A percentile compares a stretch with the other conserved stretches of the same genome.
phyloP scores from a whole-genome alignment of 352 stramenopile genomes.

The Globisporangium emineosum region DNA sequence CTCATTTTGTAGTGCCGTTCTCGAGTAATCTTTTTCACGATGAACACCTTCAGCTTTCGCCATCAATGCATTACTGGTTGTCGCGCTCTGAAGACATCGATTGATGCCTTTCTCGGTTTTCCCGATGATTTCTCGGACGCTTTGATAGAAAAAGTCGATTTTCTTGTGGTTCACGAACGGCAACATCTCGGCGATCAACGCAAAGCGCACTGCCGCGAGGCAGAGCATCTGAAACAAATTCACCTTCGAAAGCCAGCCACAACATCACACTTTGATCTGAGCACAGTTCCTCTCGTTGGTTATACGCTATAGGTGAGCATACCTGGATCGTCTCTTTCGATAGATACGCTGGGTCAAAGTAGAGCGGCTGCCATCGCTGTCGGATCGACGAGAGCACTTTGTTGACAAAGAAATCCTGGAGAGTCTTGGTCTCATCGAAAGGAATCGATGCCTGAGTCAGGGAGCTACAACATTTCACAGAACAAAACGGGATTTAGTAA shows the following conservation, averaged over 20 bases:
- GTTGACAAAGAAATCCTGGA: slow-evolving; percentile 51
- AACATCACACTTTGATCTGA: slow-evolving; percentile 4
- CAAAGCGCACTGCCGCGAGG: slow-evolving; percentile 49
- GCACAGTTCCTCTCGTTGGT: not conserved
- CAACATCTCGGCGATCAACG: slow-evolving; percentile 48
- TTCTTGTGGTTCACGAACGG: slow-evolving; percentile 39
- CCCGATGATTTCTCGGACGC: slow-evolving; percentile 30
- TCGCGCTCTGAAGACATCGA: slow-evolving; percentile 24
- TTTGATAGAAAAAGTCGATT: slow-evolving; percentile 40
- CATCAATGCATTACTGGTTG: not conserved
- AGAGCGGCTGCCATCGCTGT: slow-evolving; percentile 68
- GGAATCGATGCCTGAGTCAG: slow-evolving; percentile 46
- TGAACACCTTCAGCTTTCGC: not conserved
- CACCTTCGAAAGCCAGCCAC: slow-evolving; percentile 18
- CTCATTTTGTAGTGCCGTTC: not conserved
- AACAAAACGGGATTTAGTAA: not conserved
- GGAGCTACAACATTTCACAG: slow-evolving; percentile 15
- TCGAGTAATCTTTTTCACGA: not conserved
- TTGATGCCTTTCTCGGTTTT: slow-evolving; percentile 51
- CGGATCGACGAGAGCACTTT: slow-evolving; percentile 62
- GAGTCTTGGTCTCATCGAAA: slow-evolving; percentile 52
- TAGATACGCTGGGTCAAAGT: slow-evolving; percentile 49
- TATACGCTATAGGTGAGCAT: not conserved
- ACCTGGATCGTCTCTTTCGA: slow-evolving; percentile 39
- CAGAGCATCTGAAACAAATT: slow-evolving; percentile 64